Percentiles rank a stretch among this genome's conserved stretches.
Evolutionary conservation across 139 green algal genomes (phyloP).

Genomic region (Chlorella sp.): DNA sequence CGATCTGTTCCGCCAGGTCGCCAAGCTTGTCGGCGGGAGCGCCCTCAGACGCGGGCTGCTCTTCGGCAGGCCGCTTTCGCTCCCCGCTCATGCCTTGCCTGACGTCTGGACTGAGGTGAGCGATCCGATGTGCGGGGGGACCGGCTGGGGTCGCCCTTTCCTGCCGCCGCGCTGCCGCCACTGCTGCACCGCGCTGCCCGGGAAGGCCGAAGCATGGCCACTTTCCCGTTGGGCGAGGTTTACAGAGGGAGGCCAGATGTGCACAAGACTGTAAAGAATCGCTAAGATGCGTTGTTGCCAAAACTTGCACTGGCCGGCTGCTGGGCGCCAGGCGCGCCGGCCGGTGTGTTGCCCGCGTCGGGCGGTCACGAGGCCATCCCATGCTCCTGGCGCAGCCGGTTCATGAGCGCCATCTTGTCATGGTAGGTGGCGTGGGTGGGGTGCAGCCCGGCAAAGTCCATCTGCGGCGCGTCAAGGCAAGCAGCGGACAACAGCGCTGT

Average conservation of each 20-base stretch:
- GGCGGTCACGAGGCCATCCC: neutral
- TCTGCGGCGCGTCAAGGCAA: neutral
- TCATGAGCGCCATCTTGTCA: slow-evolving; percentile 66
- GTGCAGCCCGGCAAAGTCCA: slow-evolving; percentile 40
- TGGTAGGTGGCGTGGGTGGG: slow-evolving; percentile 29
- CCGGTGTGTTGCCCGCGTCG: no score
- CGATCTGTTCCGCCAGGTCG: neutral
- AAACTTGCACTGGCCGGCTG: neutral
- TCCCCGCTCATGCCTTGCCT: neutral
- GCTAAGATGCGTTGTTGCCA: neutral
- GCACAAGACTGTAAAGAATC: neutral
- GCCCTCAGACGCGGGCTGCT: neutral
- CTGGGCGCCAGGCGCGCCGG: neutral
- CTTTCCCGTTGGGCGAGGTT: no score
- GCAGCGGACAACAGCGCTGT: no score
- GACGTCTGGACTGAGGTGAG: no score
- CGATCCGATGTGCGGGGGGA: no score
- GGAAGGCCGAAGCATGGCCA: no score
- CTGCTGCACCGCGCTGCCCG: no score
- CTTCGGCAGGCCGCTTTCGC: neutral
- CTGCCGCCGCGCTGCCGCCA: no score
- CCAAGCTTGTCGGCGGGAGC: neutral
- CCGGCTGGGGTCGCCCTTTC: no score
- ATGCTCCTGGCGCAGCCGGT: slow-evolving; percentile 29
- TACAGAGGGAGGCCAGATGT: neutral